Evolutionary conservation across 768 basidiomycete species (phyloP).

Genomic region (Psilocybe cyanescens): DNA sequence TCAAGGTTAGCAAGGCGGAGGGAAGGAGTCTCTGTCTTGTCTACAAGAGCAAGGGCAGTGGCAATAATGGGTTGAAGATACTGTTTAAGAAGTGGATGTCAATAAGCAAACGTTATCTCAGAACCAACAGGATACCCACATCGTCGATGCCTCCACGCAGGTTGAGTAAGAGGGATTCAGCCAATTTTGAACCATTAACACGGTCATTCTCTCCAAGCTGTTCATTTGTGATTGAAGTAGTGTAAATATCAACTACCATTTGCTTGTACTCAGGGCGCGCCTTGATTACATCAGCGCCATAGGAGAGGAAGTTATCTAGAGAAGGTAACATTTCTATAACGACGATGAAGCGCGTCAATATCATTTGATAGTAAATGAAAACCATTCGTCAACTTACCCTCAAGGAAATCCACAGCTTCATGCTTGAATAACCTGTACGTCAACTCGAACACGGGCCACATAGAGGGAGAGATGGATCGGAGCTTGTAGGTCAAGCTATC

Average conservation of each 20-base stretch:
- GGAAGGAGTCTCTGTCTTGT: slow-evolving; percentile 62
- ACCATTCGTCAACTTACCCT: slow-evolving; percentile 52
- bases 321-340: slow-evolving; percentile 81
- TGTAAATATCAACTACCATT: slow-evolving; percentile 85
- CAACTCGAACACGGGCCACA: slow-evolving; percentile 89
- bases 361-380: neutral
- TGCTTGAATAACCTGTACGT: slow-evolving; percentile 84
- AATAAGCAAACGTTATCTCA: neutral
- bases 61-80: slow-evolving; percentile 66
- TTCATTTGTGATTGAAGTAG: slow-evolving; percentile 66
- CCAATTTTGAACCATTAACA: slow-evolving; percentile 84
- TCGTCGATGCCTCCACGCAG: slow-evolving; percentile 80
- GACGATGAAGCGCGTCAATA: slow-evolving; percentile 7
- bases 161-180: slow-evolving; percentile 81
- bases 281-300: slow-evolving; percentile 77
- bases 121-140: slow-evolving; percentile 42
- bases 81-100: slow-evolving; percentile 35
- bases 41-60: slow-evolving; percentile 61
- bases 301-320: slow-evolving; percentile 88
- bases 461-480: slow-evolving; percentile 70
- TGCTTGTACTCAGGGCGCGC: slow-evolving; percentile 73
- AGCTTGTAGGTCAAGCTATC: slow-evolving; percentile 86
- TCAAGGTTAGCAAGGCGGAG: slow-evolving; percentile 81
- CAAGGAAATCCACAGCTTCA: slow-evolving; percentile 85
- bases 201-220: slow-evolving; percentile 85